A percentile compares a stretch with the other conserved stretches of the same genome.
Conservation (phyloP, 2,329 filamentous ascomycete species). For the Scedosporium boydii region DNA sequence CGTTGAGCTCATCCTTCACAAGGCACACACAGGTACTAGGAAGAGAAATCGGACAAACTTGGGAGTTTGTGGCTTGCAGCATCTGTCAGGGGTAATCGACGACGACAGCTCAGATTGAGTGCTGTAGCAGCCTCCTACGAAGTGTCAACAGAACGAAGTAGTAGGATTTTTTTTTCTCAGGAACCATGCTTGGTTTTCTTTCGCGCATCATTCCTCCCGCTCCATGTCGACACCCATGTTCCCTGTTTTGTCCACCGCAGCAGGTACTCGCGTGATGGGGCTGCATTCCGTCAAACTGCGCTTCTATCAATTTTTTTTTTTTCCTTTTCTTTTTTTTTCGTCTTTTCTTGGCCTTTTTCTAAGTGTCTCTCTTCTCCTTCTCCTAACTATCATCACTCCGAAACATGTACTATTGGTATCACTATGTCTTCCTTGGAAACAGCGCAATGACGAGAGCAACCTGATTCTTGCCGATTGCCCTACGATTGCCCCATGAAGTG, state of each 20-base stretch:
- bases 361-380: background rate
- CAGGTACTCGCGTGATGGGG: background rate
- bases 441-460: background rate
- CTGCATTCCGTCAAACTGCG: background rate
- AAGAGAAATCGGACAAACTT: background rate
- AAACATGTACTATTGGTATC: background rate
- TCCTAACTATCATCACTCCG: background rate
- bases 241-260: background rate
- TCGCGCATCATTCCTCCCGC: background rate
- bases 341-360: background rate
- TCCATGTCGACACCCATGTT: background rate
- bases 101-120: background rate
- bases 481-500: no score
- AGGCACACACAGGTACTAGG: no score
- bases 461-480: background rate
- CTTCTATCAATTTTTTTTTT: background rate
- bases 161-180: no score
- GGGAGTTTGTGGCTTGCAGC: background rate
- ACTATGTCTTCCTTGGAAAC: background rate
- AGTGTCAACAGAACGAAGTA: background rate
- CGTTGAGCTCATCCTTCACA: background rate
- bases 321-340: background rate
- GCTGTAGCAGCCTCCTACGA: background rate
- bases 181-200: background rate
- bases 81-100: background rate